Evolutionary conservation across 176 grass and related monocot genomes (phyloP), one percentile per base, ranked within the genome.

Genomic region (Triticum turgidum): DNA sequence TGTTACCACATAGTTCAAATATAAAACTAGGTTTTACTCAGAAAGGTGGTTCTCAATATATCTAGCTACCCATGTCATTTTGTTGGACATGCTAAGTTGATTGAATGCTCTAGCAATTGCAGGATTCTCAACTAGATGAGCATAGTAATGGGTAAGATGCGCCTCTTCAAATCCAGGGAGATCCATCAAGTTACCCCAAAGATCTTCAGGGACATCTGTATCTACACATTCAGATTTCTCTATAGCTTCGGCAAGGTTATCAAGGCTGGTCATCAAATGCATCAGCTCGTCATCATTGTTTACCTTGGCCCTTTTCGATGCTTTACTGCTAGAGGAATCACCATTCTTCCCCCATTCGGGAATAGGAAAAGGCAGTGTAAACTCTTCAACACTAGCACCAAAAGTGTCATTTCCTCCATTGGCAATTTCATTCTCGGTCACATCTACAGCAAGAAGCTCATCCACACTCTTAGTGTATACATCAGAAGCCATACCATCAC

Each of bases 121-220:
- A 77, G 15, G 27, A 34, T 77, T 77, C 27, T 77, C 74, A 56
- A 32, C 45, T 56, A 77, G 52, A 56, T 77, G 49, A 21, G 74
- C 74, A 11, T 77, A 56, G 47, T 77, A 77, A 33, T 77, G 47
- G 47, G 47, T 7, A 56, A 77, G 74, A 33, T 77, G 17, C 2
- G 27, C 74, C n/a, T 77, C 74, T 56, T 77, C 47, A 77, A 77
- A 77, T 56, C 47, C 74, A 77, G 27, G 47, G 9, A 77, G 74
- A 77, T 33, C 15, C 49, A 21, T 10, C 74, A 77, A 2, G 47
- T 56, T 77, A 56, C 27, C 47, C 74, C 47, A 56, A 54, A 77
- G 73, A 47, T 76, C 73, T 20, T 76, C 45, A 76, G 73, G 27
- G 7, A 54, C 45, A 76, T 75, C 21, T 25, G 69, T 41, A 38